These are phyloP conservation scores for Camellia granthamiana DNA, from an alignment of 148 eudicot genomes.

Conservation along the genomic window DNA sequence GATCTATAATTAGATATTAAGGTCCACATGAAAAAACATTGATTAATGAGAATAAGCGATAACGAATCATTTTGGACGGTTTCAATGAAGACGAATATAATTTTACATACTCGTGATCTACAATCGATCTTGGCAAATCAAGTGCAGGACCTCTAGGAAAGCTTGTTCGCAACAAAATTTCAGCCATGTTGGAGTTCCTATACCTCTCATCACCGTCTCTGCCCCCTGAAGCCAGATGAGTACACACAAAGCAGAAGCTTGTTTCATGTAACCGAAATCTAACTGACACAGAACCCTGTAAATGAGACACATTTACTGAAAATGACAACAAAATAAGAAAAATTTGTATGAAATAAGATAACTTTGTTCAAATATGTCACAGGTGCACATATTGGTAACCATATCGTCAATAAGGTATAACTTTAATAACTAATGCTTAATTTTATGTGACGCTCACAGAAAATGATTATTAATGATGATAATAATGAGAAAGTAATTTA, in stretches of 20 bases:
- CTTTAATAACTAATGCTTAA: no score
- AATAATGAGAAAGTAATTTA: no score
- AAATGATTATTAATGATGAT: no score
- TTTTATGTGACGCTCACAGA: no score
- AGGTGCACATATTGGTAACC: no score
- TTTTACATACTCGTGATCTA: conserved; percentile 46
- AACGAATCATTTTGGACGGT: conserved; percentile 6
- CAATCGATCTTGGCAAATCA: conserved; percentile 40
- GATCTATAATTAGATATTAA: not conserved
- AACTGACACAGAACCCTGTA: conserved; percentile 33
- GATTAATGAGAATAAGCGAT: not conserved
- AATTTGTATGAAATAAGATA: not conserved
- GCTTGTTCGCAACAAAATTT: conserved; percentile 42
- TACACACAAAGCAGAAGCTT: conserved; percentile 58
- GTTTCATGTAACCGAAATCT: conserved; percentile 48
- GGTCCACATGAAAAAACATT: not conserved
- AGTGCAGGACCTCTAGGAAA: conserved; percentile 33
- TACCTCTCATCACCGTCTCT: conserved; percentile 50
- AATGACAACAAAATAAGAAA: not conserved
- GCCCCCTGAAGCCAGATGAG: conserved; percentile 62
- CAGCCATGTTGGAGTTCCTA: conserved; percentile 42
- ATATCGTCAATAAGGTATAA: no score
- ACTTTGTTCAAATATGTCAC: no score
- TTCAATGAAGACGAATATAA: not conserved
- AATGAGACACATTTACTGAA: not conserved